Evolutionary conservation across 805 yeast genomes (phyloP).

Genomic region (Schwanniomyces pseudopolymorphus): DNA sequence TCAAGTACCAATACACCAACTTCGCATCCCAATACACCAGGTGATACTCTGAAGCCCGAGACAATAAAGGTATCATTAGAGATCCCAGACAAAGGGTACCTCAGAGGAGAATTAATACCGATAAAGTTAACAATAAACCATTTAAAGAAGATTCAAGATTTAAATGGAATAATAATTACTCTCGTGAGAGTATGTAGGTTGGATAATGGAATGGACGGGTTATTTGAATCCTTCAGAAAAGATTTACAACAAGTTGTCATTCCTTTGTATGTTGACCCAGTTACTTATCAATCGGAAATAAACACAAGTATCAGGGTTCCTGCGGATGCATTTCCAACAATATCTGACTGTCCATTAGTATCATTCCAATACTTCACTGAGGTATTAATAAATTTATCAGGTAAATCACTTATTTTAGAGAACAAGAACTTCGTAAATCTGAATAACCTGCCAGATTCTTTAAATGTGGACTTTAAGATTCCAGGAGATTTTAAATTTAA

Average conservation of each 20-base stretch:
- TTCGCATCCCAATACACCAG: neutral
- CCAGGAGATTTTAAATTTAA: constrained; percentile 20
- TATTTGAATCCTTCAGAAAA: constrained; percentile 73
- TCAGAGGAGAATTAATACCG: constrained; percentile 79
- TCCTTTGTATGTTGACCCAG: constrained; percentile 78
- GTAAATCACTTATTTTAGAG: constrained; percentile 43
- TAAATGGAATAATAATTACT: constrained; percentile 75
- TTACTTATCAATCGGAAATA: constrained; percentile 52
- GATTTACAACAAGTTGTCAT: constrained; percentile 76
- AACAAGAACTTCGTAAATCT: constrained; percentile 12
- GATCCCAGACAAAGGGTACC: constrained; percentile 62
- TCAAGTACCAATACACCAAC: constrained; percentile 5
- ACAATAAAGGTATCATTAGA: constrained; percentile 37
- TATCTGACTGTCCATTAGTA: constrained; percentile 66
- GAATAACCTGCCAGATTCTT: constrained; percentile 6
- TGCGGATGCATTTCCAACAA: constrained; percentile 82
- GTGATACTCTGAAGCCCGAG: constrained; percentile 13
- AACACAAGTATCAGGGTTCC: constrained; percentile 72
- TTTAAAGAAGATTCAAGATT: constrained; percentile 64
- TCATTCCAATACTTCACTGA: constrained; percentile 85
- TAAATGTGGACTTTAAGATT: constrained; percentile 7
- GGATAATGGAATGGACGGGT: constrained; percentile 56
- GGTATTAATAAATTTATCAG: constrained; percentile 76
- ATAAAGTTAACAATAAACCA: constrained; percentile 67
- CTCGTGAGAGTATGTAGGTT: constrained; percentile 74